These are phyloP conservation scores for Piloderma croceum DNA, from an alignment of 768 basidiomycete species.

Conservation along the genomic window DNA sequence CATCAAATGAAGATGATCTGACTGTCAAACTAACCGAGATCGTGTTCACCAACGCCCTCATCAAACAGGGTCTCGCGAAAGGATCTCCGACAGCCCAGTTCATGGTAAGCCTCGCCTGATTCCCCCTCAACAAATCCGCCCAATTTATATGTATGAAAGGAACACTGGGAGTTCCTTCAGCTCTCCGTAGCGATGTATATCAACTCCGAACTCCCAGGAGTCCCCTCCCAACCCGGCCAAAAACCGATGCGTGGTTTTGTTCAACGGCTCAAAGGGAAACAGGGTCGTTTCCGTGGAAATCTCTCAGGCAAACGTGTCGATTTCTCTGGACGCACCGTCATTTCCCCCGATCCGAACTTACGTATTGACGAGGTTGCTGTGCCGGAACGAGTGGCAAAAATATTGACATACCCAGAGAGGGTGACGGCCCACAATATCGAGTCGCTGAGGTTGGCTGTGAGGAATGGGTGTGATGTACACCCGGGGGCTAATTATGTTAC, in stretches of 20 bases:
- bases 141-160: constrained; percentile 50
- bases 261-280: constrained; percentile 96
- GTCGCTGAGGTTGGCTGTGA: constrained; percentile 63
- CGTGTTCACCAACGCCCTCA: constrained; percentile 87
- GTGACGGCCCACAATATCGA: constrained; percentile 91
- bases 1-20: constrained; percentile 96
- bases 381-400: constrained; percentile 90
- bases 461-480: constrained; percentile 85
- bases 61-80: constrained; percentile 83
- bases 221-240: constrained; percentile 78
- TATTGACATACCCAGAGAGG: constrained; percentile 93
- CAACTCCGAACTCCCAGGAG: constrained; percentile 94
- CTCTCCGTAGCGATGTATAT: constrained; percentile 95
- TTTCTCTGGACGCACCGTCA: constrained; percentile 96
- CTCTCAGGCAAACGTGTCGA: constrained; percentile 98
- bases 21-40: constrained; percentile 98
- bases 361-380: constrained; percentile 98
- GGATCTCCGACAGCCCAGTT: constrained; percentile 85
- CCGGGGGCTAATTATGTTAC: constrained; percentile 96
- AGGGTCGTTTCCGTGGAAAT: constrained; percentile 97
- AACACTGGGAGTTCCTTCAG: constrained; percentile 98
- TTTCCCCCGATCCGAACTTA: constrained; percentile 98
- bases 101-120: constrained; percentile 49
- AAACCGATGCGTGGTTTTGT: constrained; percentile 98
- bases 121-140: neutral